Percentiles rank a stretch among this genome's conserved stretches.
phyloP scores from a whole-genome alignment of 176 grass and related monocot genomes.

The Musa troglodytarum region DNA sequence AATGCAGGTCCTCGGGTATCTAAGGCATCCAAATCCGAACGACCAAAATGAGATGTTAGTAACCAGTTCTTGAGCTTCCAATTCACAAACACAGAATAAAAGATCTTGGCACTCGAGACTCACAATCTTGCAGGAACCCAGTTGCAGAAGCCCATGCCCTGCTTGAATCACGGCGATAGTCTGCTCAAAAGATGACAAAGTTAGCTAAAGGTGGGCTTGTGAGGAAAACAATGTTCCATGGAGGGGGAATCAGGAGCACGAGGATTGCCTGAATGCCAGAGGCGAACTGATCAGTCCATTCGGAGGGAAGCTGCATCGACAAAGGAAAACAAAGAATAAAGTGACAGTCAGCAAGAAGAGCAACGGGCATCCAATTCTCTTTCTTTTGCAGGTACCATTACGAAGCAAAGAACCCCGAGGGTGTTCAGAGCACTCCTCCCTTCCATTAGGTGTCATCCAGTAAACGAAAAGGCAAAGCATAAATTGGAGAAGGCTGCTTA shows the following conservation, averaged over 20 bases:
- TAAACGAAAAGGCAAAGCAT: neutral
- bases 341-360: no score
- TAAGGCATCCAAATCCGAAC: constrained; percentile 4
- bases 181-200: constrained; percentile 1
- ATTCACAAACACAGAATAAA: neutral
- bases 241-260: neutral
- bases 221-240: no score
- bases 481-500: constrained; percentile 33
- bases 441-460: neutral
- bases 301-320: constrained; percentile 78
- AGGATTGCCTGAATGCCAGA: constrained; percentile 79
- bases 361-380: constrained; percentile 1
- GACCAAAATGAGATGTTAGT: no score
- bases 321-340: neutral
- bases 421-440: neutral
- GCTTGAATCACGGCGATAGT: constrained; percentile 99
- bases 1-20: constrained; percentile 96
- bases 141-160: constrained; percentile 91
- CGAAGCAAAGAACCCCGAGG: neutral
- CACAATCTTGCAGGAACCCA: constrained; percentile 98
- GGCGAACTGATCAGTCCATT: constrained; percentile 97
- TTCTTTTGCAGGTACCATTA: constrained; percentile 8
- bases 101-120: constrained; percentile 18
- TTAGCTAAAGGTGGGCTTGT: no score
- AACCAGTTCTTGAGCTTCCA: no score